phyloP scores from a whole-genome alignment of 2,329 filamentous ascomycete genomes.

The Fusarium sp. region DNA sequence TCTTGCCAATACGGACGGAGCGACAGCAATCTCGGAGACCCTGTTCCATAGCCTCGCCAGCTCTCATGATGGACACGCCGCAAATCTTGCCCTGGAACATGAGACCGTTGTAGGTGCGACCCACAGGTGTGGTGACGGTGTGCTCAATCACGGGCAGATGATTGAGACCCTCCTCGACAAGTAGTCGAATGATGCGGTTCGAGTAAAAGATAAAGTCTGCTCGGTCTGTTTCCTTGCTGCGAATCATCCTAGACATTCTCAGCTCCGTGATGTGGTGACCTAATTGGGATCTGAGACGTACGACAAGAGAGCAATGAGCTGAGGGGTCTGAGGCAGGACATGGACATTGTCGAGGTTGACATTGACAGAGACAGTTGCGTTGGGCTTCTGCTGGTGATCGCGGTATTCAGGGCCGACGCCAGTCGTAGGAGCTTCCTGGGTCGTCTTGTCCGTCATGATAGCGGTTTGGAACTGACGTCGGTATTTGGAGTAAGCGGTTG shows the following conservation, averaged over 20 bases:
- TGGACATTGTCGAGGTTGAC: constrained; percentile 87
- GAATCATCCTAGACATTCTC: constrained; percentile 78
- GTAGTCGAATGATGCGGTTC: constrained; percentile 93
- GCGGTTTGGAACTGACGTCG: constrained; percentile 22
- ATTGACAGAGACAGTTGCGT: constrained; percentile 84
- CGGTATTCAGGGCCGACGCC: constrained; percentile 83
- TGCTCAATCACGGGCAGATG: constrained; percentile 92
- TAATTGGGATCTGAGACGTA: constrained; percentile 61
- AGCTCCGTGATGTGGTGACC: constrained; percentile 32
- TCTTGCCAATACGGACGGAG: constrained; percentile 98
- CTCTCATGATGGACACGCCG: constrained; percentile 97
- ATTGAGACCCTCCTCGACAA: constrained; percentile 97
- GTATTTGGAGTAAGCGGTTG: constrained; percentile 11
- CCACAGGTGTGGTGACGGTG: constrained; percentile 88
- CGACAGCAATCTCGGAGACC: constrained; percentile 95
- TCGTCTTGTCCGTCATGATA: constrained; percentile 42
- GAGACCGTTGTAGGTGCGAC: constrained; percentile 85
- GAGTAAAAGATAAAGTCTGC: constrained; percentile 99
- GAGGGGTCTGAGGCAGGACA: constrained; percentile 89
- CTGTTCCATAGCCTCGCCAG: constrained; percentile 98
- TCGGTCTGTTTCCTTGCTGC: constrained; percentile 85
- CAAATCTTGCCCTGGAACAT: constrained; percentile 98
- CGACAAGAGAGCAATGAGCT: constrained; percentile 97
- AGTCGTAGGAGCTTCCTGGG: constrained; percentile 55
- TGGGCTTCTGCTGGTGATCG: constrained; percentile 78